Evolutionary conservation across 805 yeast genomes (phyloP).

Genomic region (Lipomyces orientalis): DNA sequence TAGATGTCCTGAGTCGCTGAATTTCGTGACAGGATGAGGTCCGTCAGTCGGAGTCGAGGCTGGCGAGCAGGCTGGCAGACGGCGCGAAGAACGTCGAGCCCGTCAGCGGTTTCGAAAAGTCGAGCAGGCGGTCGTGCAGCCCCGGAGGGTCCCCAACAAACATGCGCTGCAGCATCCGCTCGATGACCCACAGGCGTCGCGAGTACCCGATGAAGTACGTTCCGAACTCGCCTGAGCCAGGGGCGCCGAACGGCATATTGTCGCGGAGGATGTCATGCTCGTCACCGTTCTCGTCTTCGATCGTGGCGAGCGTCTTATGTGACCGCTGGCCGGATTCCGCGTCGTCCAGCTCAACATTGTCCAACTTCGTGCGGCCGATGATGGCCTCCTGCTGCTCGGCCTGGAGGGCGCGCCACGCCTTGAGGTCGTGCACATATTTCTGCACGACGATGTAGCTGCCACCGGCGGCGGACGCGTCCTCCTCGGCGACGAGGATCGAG

Average conservation of each 20-base stretch:
- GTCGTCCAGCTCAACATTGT: slow-evolving; percentile 37
- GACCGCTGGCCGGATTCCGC: slow-evolving; percentile 34
- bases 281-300: slow-evolving; percentile 60
- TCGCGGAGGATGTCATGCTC: slow-evolving; percentile 39
- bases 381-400: slow-evolving; percentile 38
- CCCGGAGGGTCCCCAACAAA: slow-evolving; percentile 40
- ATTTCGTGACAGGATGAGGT: neutral
- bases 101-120: slow-evolving; percentile 24
- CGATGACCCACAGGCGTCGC: slow-evolving; percentile 26
- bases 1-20: slow-evolving; percentile 2
- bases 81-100: slow-evolving; percentile 38
- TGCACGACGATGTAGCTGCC: slow-evolving; percentile 41
- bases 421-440: slow-evolving; percentile 38
- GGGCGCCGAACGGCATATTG: slow-evolving; percentile 41
- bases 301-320: slow-evolving; percentile 58
- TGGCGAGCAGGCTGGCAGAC: slow-evolving; percentile 28
- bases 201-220: slow-evolving; percentile 40
- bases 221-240: slow-evolving; percentile 38
- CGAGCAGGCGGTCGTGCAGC: slow-evolving; percentile 38
- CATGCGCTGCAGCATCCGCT: slow-evolving; percentile 39
- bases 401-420: slow-evolving; percentile 35
- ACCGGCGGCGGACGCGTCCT: slow-evolving; percentile 28
- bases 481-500: slow-evolving; percentile 17
- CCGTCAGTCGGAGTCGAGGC: slow-evolving; percentile 17
- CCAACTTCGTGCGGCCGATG: slow-evolving; percentile 39